Evolutionary conservation across 441 rosid genomes (phyloP).

Genomic region (Populus hybrid): DNA sequence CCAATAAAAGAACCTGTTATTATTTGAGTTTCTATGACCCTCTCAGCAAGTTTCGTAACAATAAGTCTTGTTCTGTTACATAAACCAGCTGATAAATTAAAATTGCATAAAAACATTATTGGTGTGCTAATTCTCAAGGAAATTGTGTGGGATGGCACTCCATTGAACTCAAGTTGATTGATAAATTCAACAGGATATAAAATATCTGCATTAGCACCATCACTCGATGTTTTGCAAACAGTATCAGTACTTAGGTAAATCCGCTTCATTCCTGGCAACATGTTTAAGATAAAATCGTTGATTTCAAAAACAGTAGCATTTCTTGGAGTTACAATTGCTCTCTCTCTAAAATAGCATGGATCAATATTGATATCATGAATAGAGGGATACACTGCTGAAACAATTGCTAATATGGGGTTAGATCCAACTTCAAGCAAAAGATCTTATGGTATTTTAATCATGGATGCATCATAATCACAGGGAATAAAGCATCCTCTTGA

Average conservation of each 20-base stretch:
- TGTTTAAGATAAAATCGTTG: neutral
- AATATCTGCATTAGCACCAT: neutral
- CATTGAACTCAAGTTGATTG: too few relatives aligned
- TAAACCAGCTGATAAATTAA: neutral
- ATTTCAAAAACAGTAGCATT: too few relatives aligned
- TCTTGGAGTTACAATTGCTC: too few relatives aligned
- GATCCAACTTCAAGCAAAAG: too few relatives aligned
- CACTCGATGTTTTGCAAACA: neutral
- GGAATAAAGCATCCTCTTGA: too few relatives aligned
- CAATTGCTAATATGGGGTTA: too few relatives aligned
- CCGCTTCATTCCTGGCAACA: neutral
- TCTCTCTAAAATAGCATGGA: neutral
- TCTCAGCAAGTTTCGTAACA: neutral
- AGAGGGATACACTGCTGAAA: too few relatives aligned
- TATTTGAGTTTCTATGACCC: too few relatives aligned
- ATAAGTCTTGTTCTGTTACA: neutral
- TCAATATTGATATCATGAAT: neutral
- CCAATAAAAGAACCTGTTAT: too few relatives aligned
- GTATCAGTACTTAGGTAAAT: neutral
- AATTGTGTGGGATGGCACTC: neutral
- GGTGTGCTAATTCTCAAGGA: neutral
- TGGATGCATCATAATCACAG: too few relatives aligned
- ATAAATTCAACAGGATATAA: neutral
- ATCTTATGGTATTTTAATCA: too few relatives aligned
- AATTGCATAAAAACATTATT: neutral